phyloP scores from a whole-genome alignment of 768 basidiomycete species.

The Lactarius quietus region DNA sequence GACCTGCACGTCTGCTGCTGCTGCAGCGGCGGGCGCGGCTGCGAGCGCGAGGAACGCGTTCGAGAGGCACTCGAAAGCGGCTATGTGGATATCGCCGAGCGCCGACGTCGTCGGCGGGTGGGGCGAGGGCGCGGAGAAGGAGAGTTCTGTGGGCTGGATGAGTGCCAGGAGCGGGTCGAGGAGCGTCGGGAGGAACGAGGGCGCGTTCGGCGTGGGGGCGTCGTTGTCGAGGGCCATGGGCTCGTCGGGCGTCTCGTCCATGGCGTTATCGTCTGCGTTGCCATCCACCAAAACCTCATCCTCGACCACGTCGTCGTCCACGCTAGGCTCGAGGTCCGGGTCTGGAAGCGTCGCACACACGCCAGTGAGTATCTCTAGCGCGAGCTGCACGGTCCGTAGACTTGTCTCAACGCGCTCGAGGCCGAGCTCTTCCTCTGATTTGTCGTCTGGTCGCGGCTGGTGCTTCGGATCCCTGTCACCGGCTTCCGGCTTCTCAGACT shows the following conservation, averaged over 20 bases:
- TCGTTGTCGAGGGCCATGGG: conserved; percentile 29
- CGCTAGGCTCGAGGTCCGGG: conserved; percentile 45
- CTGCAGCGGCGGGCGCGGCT: conserved; percentile 40
- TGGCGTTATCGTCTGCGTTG: conserved; percentile 39
- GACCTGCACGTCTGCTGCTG: conserved; percentile 44
- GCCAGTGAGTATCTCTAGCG: conserved; percentile 86
- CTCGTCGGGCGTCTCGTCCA: conserved; percentile 34
- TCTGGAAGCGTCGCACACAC: conserved; percentile 87
- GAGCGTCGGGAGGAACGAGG: conserved; percentile 55
- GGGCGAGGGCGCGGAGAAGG: conserved; percentile 71
- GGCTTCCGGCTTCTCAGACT: conserved; percentile 55
- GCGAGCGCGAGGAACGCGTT: conserved; percentile 81
- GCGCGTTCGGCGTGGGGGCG: conserved; percentile 29
- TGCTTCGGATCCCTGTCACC: conserved; percentile 9
- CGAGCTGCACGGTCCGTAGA: conserved; percentile 71
- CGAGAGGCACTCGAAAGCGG: conserved; percentile 85
- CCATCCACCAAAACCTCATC: conserved; percentile 44
- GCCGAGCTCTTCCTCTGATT: conserved; percentile 60
- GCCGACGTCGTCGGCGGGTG: conserved; percentile 89
- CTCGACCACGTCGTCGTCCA: conserved; percentile 34
- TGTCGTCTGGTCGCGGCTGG: conserved; percentile 60
- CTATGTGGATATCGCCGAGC: conserved; percentile 77
- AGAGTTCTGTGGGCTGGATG: conserved; percentile 70
- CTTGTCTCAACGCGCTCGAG: conserved; percentile 69
- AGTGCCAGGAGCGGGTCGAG: conserved; percentile 65